Percentiles rank a stretch among this genome's conserved stretches.
These are phyloP conservation scores for Senna tora DNA, from an alignment of 306 rosid genomes.

Conservation along the genomic window DNA sequence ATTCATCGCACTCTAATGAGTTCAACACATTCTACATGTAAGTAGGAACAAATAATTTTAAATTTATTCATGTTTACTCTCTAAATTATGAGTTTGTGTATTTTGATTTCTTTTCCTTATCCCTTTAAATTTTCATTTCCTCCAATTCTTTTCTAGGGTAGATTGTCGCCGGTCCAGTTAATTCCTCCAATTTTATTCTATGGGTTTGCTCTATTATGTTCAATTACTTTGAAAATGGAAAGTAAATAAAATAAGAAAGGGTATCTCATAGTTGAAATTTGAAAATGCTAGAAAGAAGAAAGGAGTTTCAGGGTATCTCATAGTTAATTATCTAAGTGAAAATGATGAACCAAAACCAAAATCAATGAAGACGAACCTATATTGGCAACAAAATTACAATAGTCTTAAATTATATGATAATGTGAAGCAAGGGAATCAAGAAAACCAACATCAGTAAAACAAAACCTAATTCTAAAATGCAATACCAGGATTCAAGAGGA, in stretches of 20 bases:
- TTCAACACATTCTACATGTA: slow-evolving; percentile 94
- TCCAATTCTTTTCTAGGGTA: too few relatives aligned
- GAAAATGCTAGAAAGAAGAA: slow-evolving; percentile 16
- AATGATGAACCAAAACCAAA: too few relatives aligned
- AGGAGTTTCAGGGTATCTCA: slow-evolving; percentile 19
- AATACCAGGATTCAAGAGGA: too few relatives aligned
- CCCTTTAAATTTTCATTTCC: slow-evolving; percentile 11
- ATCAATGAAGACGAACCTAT: too few relatives aligned
- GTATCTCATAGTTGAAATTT: slow-evolving; percentile 21
- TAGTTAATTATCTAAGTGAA: too few relatives aligned
- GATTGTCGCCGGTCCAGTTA: too few relatives aligned
- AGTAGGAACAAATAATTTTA: slow-evolving; percentile 45
- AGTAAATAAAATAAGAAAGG: background rate
- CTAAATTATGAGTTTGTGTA: slow-evolving; percentile 27
- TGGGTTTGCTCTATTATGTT: background rate
- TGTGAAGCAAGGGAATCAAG: too few relatives aligned
- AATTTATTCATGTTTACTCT: background rate
- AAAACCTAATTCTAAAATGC: too few relatives aligned
- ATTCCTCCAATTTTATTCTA: background rate
- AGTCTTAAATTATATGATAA: too few relatives aligned
- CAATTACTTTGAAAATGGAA: slow-evolving; percentile 29
- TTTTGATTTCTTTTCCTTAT: slow-evolving; percentile 10
- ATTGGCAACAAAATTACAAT: too few relatives aligned
- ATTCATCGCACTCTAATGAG: too few relatives aligned
- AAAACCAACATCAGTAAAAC: too few relatives aligned